Percentiles rank a stretch among this genome's conserved stretches.
Evolutionary conservation across 2,329 filamentous ascomycete species (phyloP).

Genomic region (Eutypella sp.): DNA sequence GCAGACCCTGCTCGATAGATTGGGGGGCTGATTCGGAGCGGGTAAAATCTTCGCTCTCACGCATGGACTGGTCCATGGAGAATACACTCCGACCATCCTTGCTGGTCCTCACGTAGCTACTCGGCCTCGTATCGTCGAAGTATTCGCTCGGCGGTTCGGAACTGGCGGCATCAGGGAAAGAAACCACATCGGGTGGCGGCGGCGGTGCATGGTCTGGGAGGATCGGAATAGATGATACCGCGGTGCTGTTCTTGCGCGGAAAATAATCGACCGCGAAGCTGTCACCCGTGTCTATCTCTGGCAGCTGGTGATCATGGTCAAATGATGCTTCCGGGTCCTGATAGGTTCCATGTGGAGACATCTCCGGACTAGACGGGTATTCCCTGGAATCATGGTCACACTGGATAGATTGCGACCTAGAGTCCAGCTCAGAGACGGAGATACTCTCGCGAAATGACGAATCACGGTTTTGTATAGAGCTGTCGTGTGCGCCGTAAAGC

Average conservation of each 20-base stretch:
- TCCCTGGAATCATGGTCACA: slow-evolving; percentile 25
- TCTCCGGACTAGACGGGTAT: slow-evolving; percentile 26
- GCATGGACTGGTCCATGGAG: slow-evolving; percentile 39
- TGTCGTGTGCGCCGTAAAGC: slow-evolving; percentile 23
- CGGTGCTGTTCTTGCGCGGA: slow-evolving; percentile 25
- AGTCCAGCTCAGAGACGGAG: slow-evolving; percentile 24
- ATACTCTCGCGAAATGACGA: slow-evolving; percentile 21
- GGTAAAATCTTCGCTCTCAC: slow-evolving; percentile 41
- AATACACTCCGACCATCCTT: slow-evolving; percentile 37
- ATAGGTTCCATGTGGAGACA: slow-evolving; percentile 27
- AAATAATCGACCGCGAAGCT: slow-evolving; percentile 47
- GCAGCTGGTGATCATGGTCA: slow-evolving; percentile 34
- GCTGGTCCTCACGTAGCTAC: slow-evolving; percentile 34
- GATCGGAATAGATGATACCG: slow-evolving; percentile 19
- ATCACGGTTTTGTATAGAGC: slow-evolving; percentile 16
- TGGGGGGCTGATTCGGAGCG: slow-evolving; percentile 39
- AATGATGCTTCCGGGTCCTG: slow-evolving; percentile 21
- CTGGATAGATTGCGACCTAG: slow-evolving; percentile 19
- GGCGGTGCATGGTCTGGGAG: slow-evolving; percentile 48
- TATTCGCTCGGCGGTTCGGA: slow-evolving; percentile 35
- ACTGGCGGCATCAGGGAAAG: slow-evolving; percentile 20
- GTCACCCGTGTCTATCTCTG: slow-evolving; percentile 46
- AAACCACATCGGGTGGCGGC: slow-evolving; percentile 35
- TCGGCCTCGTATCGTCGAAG: slow-evolving; percentile 37
- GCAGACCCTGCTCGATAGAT: slow-evolving; percentile 42